Evolutionary conservation across 1,284 basidiomycete species (phyloP).

Genomic region (Ustilago shanxiensis): DNA sequence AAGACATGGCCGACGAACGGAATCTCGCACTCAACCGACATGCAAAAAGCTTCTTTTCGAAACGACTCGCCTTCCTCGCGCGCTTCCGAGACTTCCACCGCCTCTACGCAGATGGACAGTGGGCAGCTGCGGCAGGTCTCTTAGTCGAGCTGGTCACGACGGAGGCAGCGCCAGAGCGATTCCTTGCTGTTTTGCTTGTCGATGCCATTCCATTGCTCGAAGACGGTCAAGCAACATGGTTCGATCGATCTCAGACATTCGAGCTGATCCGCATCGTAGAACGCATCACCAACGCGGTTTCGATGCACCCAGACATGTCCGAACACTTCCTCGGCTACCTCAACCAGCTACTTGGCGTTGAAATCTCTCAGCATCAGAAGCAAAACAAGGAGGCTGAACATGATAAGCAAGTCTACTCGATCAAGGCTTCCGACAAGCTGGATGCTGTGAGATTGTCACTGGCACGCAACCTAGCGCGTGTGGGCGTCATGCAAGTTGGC

Average conservation of each 20-base stretch:
- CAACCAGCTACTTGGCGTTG: slow-evolving; percentile 44
- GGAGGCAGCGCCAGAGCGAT: slow-evolving; percentile 62
- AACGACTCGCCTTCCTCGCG: slow-evolving; percentile 63
- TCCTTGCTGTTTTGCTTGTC: slow-evolving; percentile 63
- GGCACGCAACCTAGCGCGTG: slow-evolving; percentile 55
- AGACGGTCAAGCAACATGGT: slow-evolving; percentile 50
- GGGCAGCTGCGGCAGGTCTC: slow-evolving; percentile 55
- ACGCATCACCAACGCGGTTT: slow-evolving; percentile 48
- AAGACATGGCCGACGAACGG: slow-evolving; percentile 16
- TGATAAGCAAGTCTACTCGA: slow-evolving; percentile 9
- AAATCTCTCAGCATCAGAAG: slow-evolving; percentile 6
- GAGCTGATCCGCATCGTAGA: slow-evolving; percentile 66
- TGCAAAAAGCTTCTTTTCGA: slow-evolving; percentile 51
- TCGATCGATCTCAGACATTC: slow-evolving; percentile 58
- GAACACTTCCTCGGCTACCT: slow-evolving; percentile 61
- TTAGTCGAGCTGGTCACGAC: slow-evolving; percentile 64
- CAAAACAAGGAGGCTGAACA: slow-evolving; percentile 7
- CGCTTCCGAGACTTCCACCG: slow-evolving; percentile 67
- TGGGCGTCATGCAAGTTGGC: slow-evolving; percentile 48
- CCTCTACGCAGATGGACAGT: slow-evolving; percentile 48
- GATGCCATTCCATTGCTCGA: slow-evolving; percentile 65
- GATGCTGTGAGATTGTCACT: slow-evolving; percentile 55
- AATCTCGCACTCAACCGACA: slow-evolving; percentile 15
- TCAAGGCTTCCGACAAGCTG: slow-evolving; percentile 48
- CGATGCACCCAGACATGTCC: slow-evolving; percentile 49